Conservation (phyloP, 2,329 filamentous ascomycete species). For the Aspergillus ustus region DNA sequence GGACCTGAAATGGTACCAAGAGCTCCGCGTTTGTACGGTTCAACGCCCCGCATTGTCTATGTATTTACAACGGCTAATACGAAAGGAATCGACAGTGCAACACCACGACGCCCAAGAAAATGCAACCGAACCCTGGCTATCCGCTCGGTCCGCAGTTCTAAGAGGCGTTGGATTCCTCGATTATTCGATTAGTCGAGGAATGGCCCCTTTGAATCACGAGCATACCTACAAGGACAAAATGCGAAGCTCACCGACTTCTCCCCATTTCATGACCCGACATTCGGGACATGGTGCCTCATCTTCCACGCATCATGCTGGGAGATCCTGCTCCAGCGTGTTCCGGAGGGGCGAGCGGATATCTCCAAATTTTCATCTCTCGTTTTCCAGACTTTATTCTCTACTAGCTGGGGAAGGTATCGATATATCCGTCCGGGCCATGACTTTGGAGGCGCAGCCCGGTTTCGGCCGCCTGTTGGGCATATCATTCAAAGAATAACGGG, state of each 20-base stretch:
- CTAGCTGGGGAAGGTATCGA: background rate
- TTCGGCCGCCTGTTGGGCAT: background rate
- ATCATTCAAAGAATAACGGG: background rate
- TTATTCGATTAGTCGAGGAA: background rate
- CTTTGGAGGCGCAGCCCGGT: conserved; percentile 9
- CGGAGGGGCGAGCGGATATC: background rate
- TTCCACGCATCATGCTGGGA: conserved; percentile 13
- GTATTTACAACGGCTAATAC: background rate
- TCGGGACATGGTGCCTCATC: background rate
- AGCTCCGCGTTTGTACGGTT: conserved; percentile 7
- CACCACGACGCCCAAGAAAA: no score
- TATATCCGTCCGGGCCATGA: conserved; percentile 13
- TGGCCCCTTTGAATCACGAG: background rate
- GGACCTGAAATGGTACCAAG: conserved; percentile 11
- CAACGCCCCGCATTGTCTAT: background rate
- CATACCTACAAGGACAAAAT: background rate
- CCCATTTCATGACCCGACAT: background rate
- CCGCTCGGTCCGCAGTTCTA: background rate
- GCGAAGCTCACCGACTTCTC: background rate
- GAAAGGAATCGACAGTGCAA: background rate
- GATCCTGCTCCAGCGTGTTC: conserved; percentile 6
- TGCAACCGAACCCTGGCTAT: no score
- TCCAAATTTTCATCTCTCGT: background rate
- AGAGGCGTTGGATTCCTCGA: conserved; percentile 13
- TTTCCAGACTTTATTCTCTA: background rate